A percentile compares a stretch with the other conserved stretches of the same genome.
These are phyloP conservation scores for Leucoagaricus sp. DNA, from an alignment of 1,284 basidiomycete species.

Conservation along the genomic window DNA sequence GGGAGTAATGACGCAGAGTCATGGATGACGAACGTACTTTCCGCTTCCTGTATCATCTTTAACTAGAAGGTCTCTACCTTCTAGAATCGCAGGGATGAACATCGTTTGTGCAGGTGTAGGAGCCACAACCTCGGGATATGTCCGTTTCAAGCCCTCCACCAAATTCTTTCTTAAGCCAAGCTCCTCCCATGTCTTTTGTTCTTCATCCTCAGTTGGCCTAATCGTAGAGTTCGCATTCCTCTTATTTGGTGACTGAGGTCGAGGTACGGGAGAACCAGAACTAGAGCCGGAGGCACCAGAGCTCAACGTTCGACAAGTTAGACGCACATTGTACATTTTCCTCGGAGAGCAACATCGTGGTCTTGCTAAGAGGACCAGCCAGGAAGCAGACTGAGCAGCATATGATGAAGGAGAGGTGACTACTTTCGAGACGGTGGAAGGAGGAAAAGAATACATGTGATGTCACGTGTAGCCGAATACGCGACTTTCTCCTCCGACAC, in stretches of 20 bases:
- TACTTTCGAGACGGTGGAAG: slow-evolving; percentile 18
- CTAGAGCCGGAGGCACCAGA: not conserved
- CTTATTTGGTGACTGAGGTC: not conserved
- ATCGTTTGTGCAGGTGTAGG: slow-evolving; percentile 62
- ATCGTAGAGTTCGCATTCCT: not conserved
- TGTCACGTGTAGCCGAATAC: slow-evolving; percentile 18
- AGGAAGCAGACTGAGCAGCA: not conserved
- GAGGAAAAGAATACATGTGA: slow-evolving; percentile 32
- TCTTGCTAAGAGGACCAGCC: not conserved
- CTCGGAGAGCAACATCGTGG: not conserved
- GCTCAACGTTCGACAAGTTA: not conserved
- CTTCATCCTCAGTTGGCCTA: not conserved
- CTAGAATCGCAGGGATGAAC: slow-evolving; percentile 63
- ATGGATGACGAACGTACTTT: no score
- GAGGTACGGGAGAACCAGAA: not conserved
- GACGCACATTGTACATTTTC: not conserved
- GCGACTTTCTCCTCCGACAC: slow-evolving; percentile 3
- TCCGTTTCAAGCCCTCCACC: slow-evolving; percentile 46
- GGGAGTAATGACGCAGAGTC: slow-evolving; percentile 2
- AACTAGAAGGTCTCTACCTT: slow-evolving; percentile 60
- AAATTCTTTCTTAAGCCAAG: slow-evolving; percentile 53
- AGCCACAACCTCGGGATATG: slow-evolving; percentile 60
- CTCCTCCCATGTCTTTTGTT: slow-evolving; percentile 29
- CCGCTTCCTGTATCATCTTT: slow-evolving; percentile 74
- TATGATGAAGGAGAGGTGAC: slow-evolving; percentile 6